Base-by-base conservation (phyloP, 352 stramenopile genomes). In the Pythium grandisporangium region DNA sequence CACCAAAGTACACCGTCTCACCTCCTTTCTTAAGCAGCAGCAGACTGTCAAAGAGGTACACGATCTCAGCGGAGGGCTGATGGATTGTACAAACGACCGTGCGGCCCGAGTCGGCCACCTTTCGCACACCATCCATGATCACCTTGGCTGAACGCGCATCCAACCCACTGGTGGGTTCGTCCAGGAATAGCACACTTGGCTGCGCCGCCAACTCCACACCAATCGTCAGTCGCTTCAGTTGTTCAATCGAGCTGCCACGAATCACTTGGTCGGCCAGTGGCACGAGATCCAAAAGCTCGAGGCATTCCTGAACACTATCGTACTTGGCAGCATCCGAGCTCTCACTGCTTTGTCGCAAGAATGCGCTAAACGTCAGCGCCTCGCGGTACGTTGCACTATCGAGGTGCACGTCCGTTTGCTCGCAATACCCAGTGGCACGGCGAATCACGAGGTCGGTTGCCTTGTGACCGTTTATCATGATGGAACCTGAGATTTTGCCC, bases 191-290 rank as follows among this genome's bases (percentile, higher is more conserved):
- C 19, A 93, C 43, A 22, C 58, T 65, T 24, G 84, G 65, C 35
- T 82, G 75, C 2, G 70, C 70, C 5, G 88, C 75, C 24, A 97
- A 55, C 37, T 96, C 85, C 12, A 96, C 74, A 29, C 76, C 88
- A 21, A 95, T 82, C 36, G 61, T 66, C 25, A 70, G 30, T 14
- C 61, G 61, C 48, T 70, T 70, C 30, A 26, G 38, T 41, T 70
- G 55, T 37, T 70, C 61, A 19, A 63, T 40, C 3, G 53, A 56
- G 24, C 37, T 42, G 17, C 57, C 58, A 11, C 51, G 53, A 6
- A 67, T 45, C 6, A 63, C 37, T 12, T 23, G 43, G 38, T 67
- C 53, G 13, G 53, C 57, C 16, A 60, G 32, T 19, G 2, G 33
- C n/a, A 22, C 17, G 23, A 69, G 30, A 24, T 69, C 48, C 37